These are phyloP conservation scores for Rhodotorula sp. DNA, from an alignment of 1,284 basidiomycete species.

Conservation along the genomic window DNA sequence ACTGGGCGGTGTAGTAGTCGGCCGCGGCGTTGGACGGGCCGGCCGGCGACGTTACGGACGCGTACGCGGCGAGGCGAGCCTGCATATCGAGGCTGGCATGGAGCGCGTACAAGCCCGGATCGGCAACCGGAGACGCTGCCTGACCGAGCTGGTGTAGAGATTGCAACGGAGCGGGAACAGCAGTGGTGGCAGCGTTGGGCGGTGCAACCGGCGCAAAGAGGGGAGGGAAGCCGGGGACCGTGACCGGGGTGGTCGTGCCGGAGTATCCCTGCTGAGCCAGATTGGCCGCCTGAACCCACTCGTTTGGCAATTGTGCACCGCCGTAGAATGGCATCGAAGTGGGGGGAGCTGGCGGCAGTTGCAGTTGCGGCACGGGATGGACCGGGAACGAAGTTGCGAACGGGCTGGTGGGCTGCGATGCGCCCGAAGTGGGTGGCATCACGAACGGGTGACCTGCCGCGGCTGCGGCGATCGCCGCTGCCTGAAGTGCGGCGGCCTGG, in stretches of 20 bases:
- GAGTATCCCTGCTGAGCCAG: conserved; percentile 5
- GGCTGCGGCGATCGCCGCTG: not conserved
- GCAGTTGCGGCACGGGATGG: not conserved
- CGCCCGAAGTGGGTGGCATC: not conserved
- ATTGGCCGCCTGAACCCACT: conserved; percentile 22
- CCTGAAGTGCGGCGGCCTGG: not conserved
- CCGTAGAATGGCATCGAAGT: conserved; percentile 2
- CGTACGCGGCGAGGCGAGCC: conserved; percentile 10
- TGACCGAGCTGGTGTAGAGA: conserved; percentile 16
- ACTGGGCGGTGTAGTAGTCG: not conserved
- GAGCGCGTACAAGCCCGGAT: conserved; percentile 27
- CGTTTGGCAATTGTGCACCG: conserved; percentile 13
- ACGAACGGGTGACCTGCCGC: not conserved
- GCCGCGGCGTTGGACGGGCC: not conserved
- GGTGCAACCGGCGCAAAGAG: not conserved
- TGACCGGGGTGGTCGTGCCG: conserved; percentile 3
- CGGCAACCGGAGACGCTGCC: not conserved
- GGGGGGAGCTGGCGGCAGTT: not conserved
- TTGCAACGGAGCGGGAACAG: not conserved
- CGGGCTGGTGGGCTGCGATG: not conserved
- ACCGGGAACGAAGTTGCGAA: conserved; percentile 1
- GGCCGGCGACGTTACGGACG: not conserved
- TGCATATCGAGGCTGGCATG: conserved; percentile 36
- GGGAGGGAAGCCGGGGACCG: conserved; percentile 5
- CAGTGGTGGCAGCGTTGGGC: not conserved